A percentile compares a stretch with the other conserved stretches of the same genome.
These are phyloP conservation scores for Neospora caninum DNA, from an alignment of 169 alveolate species.

Conservation along the genomic window DNA sequence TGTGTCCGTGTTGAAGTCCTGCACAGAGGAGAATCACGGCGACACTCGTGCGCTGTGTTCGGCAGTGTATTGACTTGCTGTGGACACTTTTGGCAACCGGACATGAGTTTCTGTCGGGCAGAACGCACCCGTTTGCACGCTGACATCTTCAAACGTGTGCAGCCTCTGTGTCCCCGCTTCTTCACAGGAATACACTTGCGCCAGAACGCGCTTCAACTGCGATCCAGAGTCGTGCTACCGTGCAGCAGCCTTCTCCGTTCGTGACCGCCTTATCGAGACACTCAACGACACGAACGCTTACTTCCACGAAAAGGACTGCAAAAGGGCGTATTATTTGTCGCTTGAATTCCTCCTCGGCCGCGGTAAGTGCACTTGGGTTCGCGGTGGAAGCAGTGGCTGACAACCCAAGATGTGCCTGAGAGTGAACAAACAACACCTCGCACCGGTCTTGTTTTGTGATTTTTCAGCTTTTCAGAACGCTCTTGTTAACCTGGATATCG, in stretches of 20 bases:
- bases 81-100: no score
- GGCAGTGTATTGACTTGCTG: no score
- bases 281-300: slow-evolving; percentile 93
- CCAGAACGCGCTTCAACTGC: slow-evolving; percentile 92
- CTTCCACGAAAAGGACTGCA: slow-evolving; percentile 87
- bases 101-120: no score
- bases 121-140: no score
- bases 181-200: slow-evolving; percentile 91
- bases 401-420: no score
- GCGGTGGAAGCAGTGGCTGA: not conserved
- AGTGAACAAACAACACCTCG: not conserved
- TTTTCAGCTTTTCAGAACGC: slow-evolving; percentile 90
- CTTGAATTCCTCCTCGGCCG: slow-evolving; percentile 95
- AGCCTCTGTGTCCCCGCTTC: no score
- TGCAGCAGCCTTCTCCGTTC: slow-evolving; percentile 90
- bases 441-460: not conserved
- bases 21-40: no score
- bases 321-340: slow-evolving; percentile 92
- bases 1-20: no score
- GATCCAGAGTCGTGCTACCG: slow-evolving; percentile 87
- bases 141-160: no score
- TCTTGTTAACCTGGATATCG: slow-evolving; percentile 90
- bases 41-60: no score
- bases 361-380: slow-evolving; percentile 42
- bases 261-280: slow-evolving; percentile 94